Conservation (phyloP, 2,329 filamentous ascomycete species). For the Ophiostoma populinum region DNA sequence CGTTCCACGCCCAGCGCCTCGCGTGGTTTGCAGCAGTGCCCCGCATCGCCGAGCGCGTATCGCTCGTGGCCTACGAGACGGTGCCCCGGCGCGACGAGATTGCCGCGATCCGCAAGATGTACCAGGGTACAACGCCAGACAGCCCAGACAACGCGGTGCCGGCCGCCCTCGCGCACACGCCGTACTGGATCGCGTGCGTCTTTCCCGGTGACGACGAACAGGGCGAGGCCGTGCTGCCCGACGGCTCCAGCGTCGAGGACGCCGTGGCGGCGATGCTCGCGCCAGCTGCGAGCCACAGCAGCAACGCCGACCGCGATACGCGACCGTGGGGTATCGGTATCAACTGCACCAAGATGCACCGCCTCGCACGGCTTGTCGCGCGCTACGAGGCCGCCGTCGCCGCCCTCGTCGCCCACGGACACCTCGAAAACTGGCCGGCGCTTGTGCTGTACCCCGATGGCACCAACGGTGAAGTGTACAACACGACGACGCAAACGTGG, state of each 20-base stretch:
- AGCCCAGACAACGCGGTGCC: too few species aligned
- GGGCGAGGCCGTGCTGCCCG: not conserved
- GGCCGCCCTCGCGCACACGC: not conserved
- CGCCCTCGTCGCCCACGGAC: too few species aligned
- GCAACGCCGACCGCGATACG: too few species aligned
- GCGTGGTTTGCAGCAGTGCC: not conserved
- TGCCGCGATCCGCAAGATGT: not conserved
- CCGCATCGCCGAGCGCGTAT: not conserved
- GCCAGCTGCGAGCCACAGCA: too few species aligned
- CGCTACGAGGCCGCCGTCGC: not conserved
- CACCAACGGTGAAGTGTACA: not conserved
- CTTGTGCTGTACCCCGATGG: not conserved
- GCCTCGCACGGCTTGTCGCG: not conserved
- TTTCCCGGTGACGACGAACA: not conserved
- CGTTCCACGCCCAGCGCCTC: not conserved
- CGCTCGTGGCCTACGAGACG: not conserved
- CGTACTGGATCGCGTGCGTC: not conserved
- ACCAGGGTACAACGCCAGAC: too few species aligned
- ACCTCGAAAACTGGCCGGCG: not conserved
- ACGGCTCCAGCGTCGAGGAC: not conserved
- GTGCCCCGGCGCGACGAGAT: not conserved
- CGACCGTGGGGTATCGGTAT: constrained; percentile 1
- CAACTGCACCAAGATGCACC: not conserved
- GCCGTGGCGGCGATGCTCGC: too few species aligned
- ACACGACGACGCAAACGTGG: not conserved